Evolutionary conservation across 805 yeast genomes (phyloP).

Genomic region (Pichia rugopelliculosa): DNA sequence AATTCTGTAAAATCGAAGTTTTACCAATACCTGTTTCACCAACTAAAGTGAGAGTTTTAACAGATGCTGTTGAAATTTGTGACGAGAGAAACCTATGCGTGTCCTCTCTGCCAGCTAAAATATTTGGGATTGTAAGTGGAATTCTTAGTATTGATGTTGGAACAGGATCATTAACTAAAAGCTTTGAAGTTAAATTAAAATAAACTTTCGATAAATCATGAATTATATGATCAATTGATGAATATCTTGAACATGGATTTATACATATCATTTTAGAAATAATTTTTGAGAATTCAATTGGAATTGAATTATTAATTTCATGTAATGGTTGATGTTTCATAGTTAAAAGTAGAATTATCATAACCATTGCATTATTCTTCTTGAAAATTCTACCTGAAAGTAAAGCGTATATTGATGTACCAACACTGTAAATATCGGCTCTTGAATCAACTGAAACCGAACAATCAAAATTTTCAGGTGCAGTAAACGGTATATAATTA

Average conservation of each 20-base stretch:
- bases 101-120: constrained; percentile 25
- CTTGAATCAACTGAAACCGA: constrained; percentile 35
- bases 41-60: constrained; percentile 27
- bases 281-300: constrained; percentile 29
- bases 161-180: background rate
- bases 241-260: constrained; percentile 33
- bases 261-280: constrained; percentile 38
- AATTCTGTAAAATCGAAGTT: constrained; percentile 33
- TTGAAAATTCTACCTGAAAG: constrained; percentile 38
- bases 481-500: constrained; percentile 38
- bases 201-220: constrained; percentile 30
- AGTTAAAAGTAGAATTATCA: constrained; percentile 34
- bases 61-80: constrained; percentile 15
- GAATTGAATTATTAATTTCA: constrained; percentile 26
- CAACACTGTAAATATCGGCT: constrained; percentile 43
- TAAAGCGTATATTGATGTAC: constrained; percentile 44
- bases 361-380: constrained; percentile 31
- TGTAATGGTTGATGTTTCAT: constrained; percentile 37
- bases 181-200: constrained; percentile 16
- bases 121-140: constrained; percentile 17
- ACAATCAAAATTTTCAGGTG: constrained; percentile 44
- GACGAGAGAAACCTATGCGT: constrained; percentile 21
- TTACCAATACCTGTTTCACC: constrained; percentile 44
- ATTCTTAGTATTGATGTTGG: background rate
- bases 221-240: constrained; percentile 28